phyloP scores from a whole-genome alignment of 1,284 basidiomycete genomes.

The Leccinum pachyderme region DNA sequence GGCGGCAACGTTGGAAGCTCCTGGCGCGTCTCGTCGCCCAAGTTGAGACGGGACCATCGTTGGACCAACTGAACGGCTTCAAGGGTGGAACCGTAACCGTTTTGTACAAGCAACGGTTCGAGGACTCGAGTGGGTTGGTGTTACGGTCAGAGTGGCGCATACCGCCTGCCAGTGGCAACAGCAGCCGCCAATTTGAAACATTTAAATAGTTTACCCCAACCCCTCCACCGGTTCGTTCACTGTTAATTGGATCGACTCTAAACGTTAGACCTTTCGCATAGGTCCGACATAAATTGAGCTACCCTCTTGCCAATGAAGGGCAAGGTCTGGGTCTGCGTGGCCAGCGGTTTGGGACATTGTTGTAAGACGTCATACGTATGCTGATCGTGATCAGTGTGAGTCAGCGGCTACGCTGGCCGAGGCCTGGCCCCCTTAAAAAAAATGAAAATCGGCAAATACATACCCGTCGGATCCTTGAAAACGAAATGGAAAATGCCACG shows the following conservation, averaged over 20 bases:
- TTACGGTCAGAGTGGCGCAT: neutral
- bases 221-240: too few species aligned
- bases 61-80: neutral
- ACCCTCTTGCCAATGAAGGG: too few species aligned
- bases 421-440: neutral
- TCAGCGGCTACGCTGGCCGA: neutral
- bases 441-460: neutral
- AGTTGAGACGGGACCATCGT: neutral
- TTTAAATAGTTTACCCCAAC: too few species aligned
- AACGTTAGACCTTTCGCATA: too few species aligned
- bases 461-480: neutral
- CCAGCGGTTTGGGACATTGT: too few species aligned
- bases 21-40: constrained; percentile 9
- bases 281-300: too few species aligned
- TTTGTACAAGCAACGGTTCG: neutral
- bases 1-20: neutral
- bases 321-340: too few species aligned
- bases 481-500: too few species aligned
- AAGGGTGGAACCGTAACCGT: neutral
- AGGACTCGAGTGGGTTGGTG: neutral
- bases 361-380: neutral
- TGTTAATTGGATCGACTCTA: too few species aligned
- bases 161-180: too few species aligned
- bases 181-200: too few species aligned
- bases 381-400: neutral